These are phyloP conservation scores for Medicago ruthenica DNA, from an alignment of 306 rosid genomes.

Conservation along the genomic window DNA sequence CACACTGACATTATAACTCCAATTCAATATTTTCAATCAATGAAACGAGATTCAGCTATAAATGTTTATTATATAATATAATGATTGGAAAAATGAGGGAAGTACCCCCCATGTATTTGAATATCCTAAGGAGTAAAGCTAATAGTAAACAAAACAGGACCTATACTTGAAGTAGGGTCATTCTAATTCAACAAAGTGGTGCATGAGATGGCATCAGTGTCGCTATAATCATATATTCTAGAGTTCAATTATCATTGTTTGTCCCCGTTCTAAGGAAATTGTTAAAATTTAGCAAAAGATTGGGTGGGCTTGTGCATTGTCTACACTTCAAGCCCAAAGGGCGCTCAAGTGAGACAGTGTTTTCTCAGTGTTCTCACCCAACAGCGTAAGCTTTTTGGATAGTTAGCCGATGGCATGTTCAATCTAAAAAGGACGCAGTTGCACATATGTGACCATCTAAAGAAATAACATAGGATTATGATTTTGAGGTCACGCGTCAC, in stretches of 20 bases:
- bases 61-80: no score
- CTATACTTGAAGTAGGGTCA: no score
- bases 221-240: neutral
- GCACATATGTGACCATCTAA: neutral
- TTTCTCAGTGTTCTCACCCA: neutral
- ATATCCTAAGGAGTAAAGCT: no score
- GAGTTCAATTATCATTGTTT: neutral
- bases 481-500: no score
- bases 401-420: neutral
- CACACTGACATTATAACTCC: neutral
- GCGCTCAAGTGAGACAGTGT: neutral
- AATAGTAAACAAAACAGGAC: no score
- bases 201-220: neutral
- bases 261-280: neutral
- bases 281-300: neutral
- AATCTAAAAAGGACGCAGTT: conserved; percentile 19
- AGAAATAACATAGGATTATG: neutral
- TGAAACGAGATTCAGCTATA: no score
- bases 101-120: no score
- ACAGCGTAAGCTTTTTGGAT: neutral
- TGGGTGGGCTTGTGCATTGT: neutral
- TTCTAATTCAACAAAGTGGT: neutral
- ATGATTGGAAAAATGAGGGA: no score
- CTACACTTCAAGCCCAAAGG: neutral
- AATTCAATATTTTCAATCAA: no score